Evolutionary conservation across 1,284 basidiomycete species (phyloP), one percentile per base, ranked within the genome.

Genomic region (Pyrrhoderma lamaoense): DNA sequence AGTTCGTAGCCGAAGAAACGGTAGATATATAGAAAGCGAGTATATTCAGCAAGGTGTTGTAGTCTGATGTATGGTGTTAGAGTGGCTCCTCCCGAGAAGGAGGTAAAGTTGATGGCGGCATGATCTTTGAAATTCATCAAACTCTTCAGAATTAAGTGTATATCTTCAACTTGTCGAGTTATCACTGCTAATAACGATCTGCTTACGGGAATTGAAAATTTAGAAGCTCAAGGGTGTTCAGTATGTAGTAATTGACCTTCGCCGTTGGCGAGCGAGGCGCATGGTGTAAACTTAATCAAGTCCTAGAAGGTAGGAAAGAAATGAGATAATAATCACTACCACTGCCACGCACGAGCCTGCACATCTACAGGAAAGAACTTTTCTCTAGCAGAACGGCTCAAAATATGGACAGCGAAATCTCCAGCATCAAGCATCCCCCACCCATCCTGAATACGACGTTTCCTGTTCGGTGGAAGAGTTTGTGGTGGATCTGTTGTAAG

Each of bases 391-490:
- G 75, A 72, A 54, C 67, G 74, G 65, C 82, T 83, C 53, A 89
- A 58, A 44, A 89, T 70, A 61, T 89, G 86, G 8, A 89, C 79
- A 2, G 80, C 87, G 70, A 87, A 86, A 39, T 79, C 72, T 34
- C 86, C 86, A 8, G 76, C 85, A 62, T 89, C 87, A 45, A 89
- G 69, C 80, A 89, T 79, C 1, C 81, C 82, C 86, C 87, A 89
- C n/a, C 83, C 84, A 51, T 81, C 79, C 56, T 76, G 72, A 46
- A 72, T 70, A 19, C 74, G 68, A 34, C 74, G 72, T 59, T 79
- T 81, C 21, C 74, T 69, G 56, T 85, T 85, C 11, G 75, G 74
- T 2, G 82, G 78, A 13, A 89, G 67, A 14, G 69, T 61, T 16
- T 86, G 58, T 4, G 81, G 79, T 0, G 83, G 80, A 8, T 73